A percentile compares a stretch with the other conserved stretches of the same genome.
Evolutionary conservation across 1,284 basidiomycete genomes (phyloP).

Genomic region (Moesziomyces sp.): DNA sequence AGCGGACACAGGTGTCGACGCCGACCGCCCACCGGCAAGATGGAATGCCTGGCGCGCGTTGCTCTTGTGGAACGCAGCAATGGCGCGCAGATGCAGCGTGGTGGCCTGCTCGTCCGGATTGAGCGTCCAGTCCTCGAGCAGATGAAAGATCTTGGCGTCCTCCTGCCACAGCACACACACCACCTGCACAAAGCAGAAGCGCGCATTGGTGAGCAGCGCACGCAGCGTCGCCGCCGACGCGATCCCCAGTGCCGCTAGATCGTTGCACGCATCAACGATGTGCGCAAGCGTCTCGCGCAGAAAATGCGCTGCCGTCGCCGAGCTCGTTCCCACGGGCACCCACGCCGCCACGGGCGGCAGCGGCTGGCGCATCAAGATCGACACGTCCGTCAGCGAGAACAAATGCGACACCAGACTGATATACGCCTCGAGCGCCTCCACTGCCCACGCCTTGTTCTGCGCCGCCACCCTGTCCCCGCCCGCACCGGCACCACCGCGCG

Average conservation of each 20-base stretch:
- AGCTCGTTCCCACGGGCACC: conserved; percentile 81
- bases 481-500: conserved; percentile 1
- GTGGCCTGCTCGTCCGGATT: conserved; percentile 71
- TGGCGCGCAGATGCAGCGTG: conserved; percentile 75
- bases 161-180: conserved; percentile 83
- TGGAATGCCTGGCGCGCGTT: conserved; percentile 83
- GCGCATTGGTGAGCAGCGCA: conserved; percentile 80
- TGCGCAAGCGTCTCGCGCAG: conserved; percentile 83
- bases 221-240: conserved; percentile 73
- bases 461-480: conserved; percentile 76
- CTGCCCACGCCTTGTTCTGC: conserved; percentile 88
- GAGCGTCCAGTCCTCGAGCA: conserved; percentile 85
- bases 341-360: conserved; percentile 73
- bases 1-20: conserved; percentile 10
- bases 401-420: conserved; percentile 86
- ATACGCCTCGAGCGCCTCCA: conserved; percentile 89
- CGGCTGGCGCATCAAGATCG: conserved; percentile 75
- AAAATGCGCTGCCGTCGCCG: conserved; percentile 84
- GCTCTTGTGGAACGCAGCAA: conserved; percentile 85
- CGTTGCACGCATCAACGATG: conserved; percentile 84
- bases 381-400: conserved; percentile 79
- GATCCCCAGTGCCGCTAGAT: conserved; percentile 83
- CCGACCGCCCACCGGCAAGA: conserved; percentile 79
- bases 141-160: conserved; percentile 85
- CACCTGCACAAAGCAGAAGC: conserved; percentile 88